Evolutionary conservation across 495 filamentous ascomycete genomes (phyloP).

Genomic region (Penicillium atrosanguineum): DNA sequence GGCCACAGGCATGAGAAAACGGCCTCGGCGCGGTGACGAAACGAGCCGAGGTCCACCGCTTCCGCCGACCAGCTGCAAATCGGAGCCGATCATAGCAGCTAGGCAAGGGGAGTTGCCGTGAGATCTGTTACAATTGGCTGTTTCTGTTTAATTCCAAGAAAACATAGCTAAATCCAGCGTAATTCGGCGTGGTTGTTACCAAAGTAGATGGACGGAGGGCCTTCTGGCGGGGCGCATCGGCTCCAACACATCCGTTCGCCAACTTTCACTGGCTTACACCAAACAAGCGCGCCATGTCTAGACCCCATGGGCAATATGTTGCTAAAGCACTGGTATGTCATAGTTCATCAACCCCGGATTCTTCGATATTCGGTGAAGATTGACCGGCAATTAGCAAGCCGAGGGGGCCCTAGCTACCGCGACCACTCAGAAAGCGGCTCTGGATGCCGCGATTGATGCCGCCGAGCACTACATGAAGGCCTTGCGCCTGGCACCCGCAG

Average conservation of each 20-base stretch:
- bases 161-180: background rate
- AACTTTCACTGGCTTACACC: background rate
- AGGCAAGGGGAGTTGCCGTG: background rate
- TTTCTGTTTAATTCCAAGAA: conserved; percentile 2
- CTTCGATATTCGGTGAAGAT: conserved; percentile 1
- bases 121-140: background rate
- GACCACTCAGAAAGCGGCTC: conserved; percentile 61
- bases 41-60: conserved; percentile 36
- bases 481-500: conserved; percentile 47
- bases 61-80: conserved; percentile 8
- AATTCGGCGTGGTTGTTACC: background rate
- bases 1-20: conserved; percentile 13
- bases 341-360: conserved; percentile 1
- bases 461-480: conserved; percentile 79
- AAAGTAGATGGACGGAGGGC: background rate
- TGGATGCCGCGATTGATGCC: conserved; percentile 69
- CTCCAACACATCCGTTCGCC: conserved; percentile 1
- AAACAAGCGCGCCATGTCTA: conserved; percentile 29
- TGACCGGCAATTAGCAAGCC: conserved; percentile 51
- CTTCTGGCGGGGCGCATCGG: conserved; percentile 9
- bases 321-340: conserved; percentile 15
- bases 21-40: conserved; percentile 41
- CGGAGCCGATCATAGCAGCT: background rate
- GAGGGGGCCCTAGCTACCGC: conserved; percentile 55
- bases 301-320: conserved; percentile 22